Conservation (phyloP, 2,329 filamentous ascomycete species). For the Trichoderma hamatum region DNA sequence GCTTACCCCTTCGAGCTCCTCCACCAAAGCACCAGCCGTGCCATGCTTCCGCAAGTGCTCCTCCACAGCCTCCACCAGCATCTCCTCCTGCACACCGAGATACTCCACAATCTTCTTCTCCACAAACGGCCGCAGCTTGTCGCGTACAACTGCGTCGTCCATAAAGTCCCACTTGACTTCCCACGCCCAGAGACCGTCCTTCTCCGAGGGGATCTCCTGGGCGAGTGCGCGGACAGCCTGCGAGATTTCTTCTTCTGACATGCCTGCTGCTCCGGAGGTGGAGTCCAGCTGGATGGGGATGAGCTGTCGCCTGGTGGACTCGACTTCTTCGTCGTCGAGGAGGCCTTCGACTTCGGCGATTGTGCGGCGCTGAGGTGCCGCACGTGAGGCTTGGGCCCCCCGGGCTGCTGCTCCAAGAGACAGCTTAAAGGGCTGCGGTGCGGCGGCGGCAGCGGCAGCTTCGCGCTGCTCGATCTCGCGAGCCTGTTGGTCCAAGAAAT, state of each 20-base stretch:
- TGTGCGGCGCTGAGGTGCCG: slow-evolving; percentile 68
- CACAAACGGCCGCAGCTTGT: slow-evolving; percentile 91
- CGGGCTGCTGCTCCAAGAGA: slow-evolving; percentile 89
- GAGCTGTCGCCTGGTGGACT: slow-evolving; percentile 71
- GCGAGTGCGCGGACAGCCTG: slow-evolving; percentile 81
- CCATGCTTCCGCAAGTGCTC: slow-evolving; percentile 78
- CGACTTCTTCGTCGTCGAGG: slow-evolving; percentile 90
- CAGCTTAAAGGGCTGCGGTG: slow-evolving; percentile 84
- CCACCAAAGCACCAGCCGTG: slow-evolving; percentile 77
- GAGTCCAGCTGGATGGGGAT: slow-evolving; percentile 83
- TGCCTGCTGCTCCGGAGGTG: slow-evolving; percentile 60
- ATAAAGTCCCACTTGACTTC: slow-evolving; percentile 89
- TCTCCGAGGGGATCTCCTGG: slow-evolving; percentile 85
- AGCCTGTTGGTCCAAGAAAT: slow-evolving; percentile 84
- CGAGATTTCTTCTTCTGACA: slow-evolving; percentile 85
- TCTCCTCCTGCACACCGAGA: slow-evolving; percentile 92
- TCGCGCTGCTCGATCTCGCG: slow-evolving; percentile 67
- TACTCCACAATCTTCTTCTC: slow-evolving; percentile 99
- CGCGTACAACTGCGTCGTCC: slow-evolving; percentile 76
- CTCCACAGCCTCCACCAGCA: slow-evolving; percentile 90
- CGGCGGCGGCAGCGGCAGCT: slow-evolving; percentile 44
- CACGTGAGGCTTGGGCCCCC: slow-evolving; percentile 61
- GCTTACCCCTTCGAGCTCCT: slow-evolving; percentile 80
- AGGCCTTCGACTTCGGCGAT: slow-evolving; percentile 93
- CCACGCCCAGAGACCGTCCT: slow-evolving; percentile 89